Percentiles rank a stretch among this genome's conserved stretches.
These are phyloP conservation scores for Periconia digitata DNA, from an alignment of 2,329 filamentous ascomycete genomes.

Conservation along the genomic window DNA sequence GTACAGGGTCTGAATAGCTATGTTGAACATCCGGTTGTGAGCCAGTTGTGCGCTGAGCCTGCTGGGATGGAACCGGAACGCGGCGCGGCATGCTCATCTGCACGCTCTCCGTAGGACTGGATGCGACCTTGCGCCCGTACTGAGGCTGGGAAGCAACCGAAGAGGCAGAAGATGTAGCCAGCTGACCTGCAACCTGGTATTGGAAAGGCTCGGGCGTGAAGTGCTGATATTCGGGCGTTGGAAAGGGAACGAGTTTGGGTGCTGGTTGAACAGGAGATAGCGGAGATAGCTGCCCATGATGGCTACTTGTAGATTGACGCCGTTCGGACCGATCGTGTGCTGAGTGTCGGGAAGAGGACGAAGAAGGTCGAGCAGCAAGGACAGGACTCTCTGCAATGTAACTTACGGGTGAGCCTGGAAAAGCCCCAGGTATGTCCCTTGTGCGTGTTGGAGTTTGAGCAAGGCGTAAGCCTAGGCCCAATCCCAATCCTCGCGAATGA, in stretches of 20 bases:
- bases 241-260: constrained; percentile 29
- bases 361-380: constrained; percentile 15
- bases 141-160: constrained; percentile 23
- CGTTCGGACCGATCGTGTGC: constrained; percentile 15
- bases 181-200: constrained; percentile 34
- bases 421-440: constrained; percentile 41
- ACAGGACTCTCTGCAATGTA: constrained; percentile 25
- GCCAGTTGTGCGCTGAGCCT: constrained; percentile 15
- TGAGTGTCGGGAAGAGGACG: constrained; percentile 21
- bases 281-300: constrained; percentile 14
- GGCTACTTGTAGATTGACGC: constrained; percentile 12
- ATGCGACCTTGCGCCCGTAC: constrained; percentile 31
- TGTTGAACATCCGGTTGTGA: constrained; percentile 13
- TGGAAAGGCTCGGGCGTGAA: constrained; percentile 31
- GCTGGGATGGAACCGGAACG: constrained; percentile 35
- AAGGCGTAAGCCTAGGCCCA: constrained; percentile 3
- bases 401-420: constrained; percentile 29
- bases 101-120: constrained; percentile 22
- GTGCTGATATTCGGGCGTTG: constrained; percentile 27
- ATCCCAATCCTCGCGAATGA: neutral
- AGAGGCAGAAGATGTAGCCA: constrained; percentile 16
- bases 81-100: constrained; percentile 38
- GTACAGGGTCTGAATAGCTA: constrained; percentile 25
- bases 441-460: constrained; percentile 34
- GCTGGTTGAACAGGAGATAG: constrained; percentile 22